A percentile compares a stretch with the other conserved stretches of the same genome.
Conservation (phyloP, 176 grass and related monocot species). For the Cenchrus fungigraminus region DNA sequence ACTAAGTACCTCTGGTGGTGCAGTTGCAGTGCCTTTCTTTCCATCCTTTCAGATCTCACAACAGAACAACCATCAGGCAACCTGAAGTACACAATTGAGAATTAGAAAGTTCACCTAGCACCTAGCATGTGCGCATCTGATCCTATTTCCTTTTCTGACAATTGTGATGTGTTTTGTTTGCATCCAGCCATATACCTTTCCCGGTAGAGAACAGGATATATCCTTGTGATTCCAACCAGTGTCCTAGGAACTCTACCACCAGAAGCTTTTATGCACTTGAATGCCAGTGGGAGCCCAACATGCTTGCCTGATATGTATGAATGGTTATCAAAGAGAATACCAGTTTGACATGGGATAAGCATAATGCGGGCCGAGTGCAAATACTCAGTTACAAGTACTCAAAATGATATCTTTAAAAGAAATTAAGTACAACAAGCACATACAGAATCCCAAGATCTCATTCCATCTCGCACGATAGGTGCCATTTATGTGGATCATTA, state of each 20-base stretch:
- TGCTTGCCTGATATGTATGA: constrained; percentile 67
- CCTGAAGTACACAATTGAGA: constrained; percentile 57
- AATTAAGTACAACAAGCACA: constrained; percentile 39
- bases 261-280: constrained; percentile 78
- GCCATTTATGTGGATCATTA: constrained; percentile 86
- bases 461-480: constrained; percentile 83
- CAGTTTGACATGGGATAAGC: constrained; percentile 37
- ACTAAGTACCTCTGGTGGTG: constrained; percentile 74
- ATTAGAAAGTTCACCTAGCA: neutral
- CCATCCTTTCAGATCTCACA: constrained; percentile 92
- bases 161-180: constrained; percentile 21
- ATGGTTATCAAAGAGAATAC: constrained; percentile 22
- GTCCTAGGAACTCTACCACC: constrained; percentile 84
- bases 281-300: constrained; percentile 71
- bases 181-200: constrained; percentile 70
- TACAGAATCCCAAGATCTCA: constrained; percentile 90
- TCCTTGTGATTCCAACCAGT: constrained; percentile 77
- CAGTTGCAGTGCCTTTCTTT: constrained; percentile 73
- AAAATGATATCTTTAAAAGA: neutral
- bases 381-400: neutral
- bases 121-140: constrained; percentile 1
- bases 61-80: constrained; percentile 66
- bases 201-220: constrained; percentile 87
- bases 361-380: constrained; percentile 13
- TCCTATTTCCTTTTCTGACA: neutral